These are phyloP conservation scores for Hymenoscyphus repandus DNA, from an alignment of 2,329 filamentous ascomycete genomes.

Conservation along the genomic window DNA sequence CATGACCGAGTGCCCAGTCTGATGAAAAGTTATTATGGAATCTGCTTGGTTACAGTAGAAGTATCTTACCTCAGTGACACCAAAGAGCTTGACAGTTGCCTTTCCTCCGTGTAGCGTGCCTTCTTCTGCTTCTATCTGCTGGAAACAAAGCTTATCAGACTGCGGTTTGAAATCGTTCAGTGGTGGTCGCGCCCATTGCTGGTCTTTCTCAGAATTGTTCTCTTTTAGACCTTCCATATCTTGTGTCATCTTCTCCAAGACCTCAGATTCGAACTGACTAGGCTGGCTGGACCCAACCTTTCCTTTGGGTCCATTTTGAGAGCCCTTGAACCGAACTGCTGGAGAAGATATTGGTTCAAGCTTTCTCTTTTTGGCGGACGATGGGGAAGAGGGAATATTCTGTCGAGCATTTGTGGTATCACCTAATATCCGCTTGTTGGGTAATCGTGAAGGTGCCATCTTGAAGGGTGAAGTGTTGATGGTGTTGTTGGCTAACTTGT, in stretches of 20 bases:
- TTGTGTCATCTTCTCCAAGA: constrained; percentile 92
- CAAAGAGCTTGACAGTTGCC: constrained; percentile 84
- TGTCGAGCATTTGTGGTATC: constrained; percentile 61
- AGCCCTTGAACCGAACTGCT: constrained; percentile 54
- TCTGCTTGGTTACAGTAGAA: not conserved
- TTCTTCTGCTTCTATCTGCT: constrained; percentile 94
- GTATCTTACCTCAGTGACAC: constrained; percentile 67
- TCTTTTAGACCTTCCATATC: constrained; percentile 82
- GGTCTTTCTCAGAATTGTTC: constrained; percentile 86
- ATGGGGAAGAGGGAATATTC: constrained; percentile 53
- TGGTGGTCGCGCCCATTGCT: constrained; percentile 74
- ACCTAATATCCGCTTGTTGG: constrained; percentile 69
- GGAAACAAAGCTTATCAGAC: constrained; percentile 74
- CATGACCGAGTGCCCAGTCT: constrained; percentile 81
- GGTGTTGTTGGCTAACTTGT: too few relatives aligned
- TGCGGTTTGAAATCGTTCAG: constrained; percentile 57
- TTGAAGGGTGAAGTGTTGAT: constrained; percentile 2
- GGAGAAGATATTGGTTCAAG: constrained; percentile 59
- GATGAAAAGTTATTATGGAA: constrained; percentile 16
- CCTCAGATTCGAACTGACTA: constrained; percentile 88
- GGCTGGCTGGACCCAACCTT: constrained; percentile 68
- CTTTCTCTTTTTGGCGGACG: constrained; percentile 64
- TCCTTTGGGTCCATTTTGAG: constrained; percentile 56
- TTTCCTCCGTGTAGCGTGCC: constrained; percentile 73
- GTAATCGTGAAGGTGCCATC: constrained; percentile 40